Percentiles rank a stretch among this genome's conserved stretches.
Conservation (phyloP, 176 grass and related monocot genomes). For the Avena sativa region DNA sequence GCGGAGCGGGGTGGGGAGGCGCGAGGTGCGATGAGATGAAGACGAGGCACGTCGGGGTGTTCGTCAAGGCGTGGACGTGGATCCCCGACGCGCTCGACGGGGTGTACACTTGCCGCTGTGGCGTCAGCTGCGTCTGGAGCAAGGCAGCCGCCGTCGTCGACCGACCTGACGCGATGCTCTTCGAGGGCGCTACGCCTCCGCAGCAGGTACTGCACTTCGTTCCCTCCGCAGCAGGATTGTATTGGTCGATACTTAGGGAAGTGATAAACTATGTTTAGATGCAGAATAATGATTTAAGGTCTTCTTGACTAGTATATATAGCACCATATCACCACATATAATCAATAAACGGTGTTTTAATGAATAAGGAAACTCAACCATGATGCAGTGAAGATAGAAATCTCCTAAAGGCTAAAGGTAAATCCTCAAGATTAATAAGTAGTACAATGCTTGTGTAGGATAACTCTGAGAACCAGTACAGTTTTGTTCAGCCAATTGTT, state of each 20-base stretch:
- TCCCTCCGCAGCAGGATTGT: not conserved
- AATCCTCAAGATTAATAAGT: constrained; percentile 25
- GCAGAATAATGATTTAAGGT: not conserved
- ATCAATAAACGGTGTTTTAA: not conserved
- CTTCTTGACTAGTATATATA: not conserved
- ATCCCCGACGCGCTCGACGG: constrained; percentile 85
- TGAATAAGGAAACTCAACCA: not conserved
- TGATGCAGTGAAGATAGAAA: not conserved
- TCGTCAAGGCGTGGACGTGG: constrained; percentile 95
- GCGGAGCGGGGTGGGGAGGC: constrained; percentile 46
- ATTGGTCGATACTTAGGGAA: too few relatives aligned
- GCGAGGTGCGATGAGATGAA: constrained; percentile 27
- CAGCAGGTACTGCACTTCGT: constrained; percentile 47
- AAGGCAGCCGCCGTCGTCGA: constrained; percentile 70
- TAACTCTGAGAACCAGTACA: not conserved
- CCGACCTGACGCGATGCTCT: constrained; percentile 78
- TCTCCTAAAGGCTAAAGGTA: not conserved
- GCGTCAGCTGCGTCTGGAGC: constrained; percentile 81
- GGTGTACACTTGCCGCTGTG: constrained; percentile 81
- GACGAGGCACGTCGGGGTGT: constrained; percentile 60
- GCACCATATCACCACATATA: not conserved
- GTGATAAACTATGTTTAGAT: too few relatives aligned
- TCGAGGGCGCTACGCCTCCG: constrained; percentile 72
- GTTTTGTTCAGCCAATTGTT: not conserved
- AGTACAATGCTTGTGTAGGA: not conserved